Evolutionary conservation across 768 basidiomycete species (phyloP).

Genomic region (Hydnum rufescens): DNA sequence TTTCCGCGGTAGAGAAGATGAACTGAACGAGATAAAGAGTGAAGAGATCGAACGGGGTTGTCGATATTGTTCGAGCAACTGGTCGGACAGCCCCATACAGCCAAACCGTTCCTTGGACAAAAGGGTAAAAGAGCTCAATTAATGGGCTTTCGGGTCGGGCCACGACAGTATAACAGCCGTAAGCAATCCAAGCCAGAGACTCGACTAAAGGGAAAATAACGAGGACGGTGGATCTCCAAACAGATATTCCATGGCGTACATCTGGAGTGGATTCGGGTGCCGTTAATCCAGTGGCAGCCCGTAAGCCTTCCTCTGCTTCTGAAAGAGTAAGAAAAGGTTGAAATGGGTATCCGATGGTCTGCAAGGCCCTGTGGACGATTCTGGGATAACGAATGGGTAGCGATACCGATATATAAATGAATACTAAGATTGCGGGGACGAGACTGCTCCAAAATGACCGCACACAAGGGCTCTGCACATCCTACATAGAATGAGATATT

Average conservation of each 20-base stretch:
- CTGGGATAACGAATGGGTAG: no score
- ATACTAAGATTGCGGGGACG: no score
- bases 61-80: conserved; percentile 31
- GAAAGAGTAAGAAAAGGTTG: no score
- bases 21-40: conserved; percentile 33
- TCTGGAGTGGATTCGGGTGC: no score
- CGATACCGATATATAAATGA: no score
- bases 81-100: conserved; percentile 42
- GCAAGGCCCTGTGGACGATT: no score
- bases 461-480: no score
- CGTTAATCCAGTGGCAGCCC: no score
- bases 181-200: conserved; percentile 36
- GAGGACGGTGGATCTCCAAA: conserved; percentile 45
- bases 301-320: no score
- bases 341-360: no score
- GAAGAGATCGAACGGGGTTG: conserved; percentile 45
- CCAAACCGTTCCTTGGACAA: conserved; percentile 40
- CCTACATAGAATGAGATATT: no score
- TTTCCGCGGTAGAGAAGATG: conserved; percentile 24
- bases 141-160: conserved; percentile 15
- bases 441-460: no score
- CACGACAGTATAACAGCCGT: conserved; percentile 32
- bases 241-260: neutral
- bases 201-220: conserved; percentile 35
- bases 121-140: conserved; percentile 9